Percentiles rank a stretch among this genome's conserved stretches.
Conservation (phyloP, 371 early-diverging fungal genomes). For the Apophysomyces variabilis region DNA sequence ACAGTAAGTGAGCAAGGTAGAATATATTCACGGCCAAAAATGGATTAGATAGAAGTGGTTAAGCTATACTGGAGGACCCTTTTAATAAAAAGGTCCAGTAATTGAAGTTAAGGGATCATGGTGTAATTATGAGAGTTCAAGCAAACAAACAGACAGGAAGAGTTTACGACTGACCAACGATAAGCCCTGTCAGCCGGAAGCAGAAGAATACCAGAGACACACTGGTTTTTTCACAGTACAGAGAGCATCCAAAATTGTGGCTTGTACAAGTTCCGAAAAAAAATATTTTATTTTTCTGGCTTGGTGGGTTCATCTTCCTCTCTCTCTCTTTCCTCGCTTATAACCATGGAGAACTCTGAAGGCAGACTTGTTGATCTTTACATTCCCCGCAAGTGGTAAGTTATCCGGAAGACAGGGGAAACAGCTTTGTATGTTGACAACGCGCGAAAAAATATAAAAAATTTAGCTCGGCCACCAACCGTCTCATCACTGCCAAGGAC, state of each 20-base stretch:
- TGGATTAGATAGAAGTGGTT: too few relatives aligned
- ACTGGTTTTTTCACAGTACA: too few relatives aligned
- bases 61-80: too few relatives aligned
- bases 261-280: constrained; percentile 3
- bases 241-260: not conserved
- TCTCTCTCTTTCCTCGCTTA: not conserved
- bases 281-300: constrained; percentile 7
- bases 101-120: too few relatives aligned
- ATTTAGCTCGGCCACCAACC: constrained; percentile 57
- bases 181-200: too few relatives aligned
- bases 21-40: too few relatives aligned
- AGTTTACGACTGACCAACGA: not conserved
- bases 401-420: constrained; percentile 16
- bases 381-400: constrained; percentile 95
- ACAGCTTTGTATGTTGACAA: too few relatives aligned
- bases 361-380: constrained; percentile 88
- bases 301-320: not conserved
- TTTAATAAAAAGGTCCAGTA: too few relatives aligned
- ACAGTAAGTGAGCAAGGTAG: too few relatives aligned
- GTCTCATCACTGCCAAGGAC: constrained; percentile 78
- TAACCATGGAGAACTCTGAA: constrained; percentile 71
- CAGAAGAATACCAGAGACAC: too few relatives aligned
- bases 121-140: too few relatives aligned
- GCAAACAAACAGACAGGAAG: not conserved
- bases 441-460: not conserved